These are phyloP conservation scores for Clitopilus hobsonii DNA, from an alignment of 768 basidiomycete genomes.

Conservation along the genomic window DNA sequence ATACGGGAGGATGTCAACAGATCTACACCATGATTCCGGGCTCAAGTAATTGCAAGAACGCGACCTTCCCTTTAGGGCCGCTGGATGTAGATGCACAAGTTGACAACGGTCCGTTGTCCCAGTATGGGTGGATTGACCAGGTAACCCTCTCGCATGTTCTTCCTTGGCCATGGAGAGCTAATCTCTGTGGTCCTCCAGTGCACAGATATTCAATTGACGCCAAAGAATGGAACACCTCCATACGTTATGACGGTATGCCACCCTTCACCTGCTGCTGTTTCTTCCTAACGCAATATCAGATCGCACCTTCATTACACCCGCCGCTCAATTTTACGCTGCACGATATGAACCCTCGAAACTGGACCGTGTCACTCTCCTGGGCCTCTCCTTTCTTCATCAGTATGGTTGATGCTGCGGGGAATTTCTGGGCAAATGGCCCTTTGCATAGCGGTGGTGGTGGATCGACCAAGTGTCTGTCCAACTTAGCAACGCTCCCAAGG, in stretches of 20 bases:
- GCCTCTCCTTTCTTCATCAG: constrained; percentile 54
- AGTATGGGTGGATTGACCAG: constrained; percentile 57
- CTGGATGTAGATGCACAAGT: constrained; percentile 43
- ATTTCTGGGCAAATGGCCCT: constrained; percentile 53
- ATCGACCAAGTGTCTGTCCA: constrained; percentile 37
- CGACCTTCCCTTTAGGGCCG: constrained; percentile 36
- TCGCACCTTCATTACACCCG: constrained; percentile 57
- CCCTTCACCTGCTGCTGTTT: neutral
- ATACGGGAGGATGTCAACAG: constrained; percentile 57
- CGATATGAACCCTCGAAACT: constrained; percentile 41
- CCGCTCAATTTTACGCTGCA: constrained; percentile 51
- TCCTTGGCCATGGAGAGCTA: no score
- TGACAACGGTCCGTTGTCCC: constrained; percentile 45
- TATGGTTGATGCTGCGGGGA: constrained; percentile 44
- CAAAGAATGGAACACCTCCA: constrained; percentile 56
- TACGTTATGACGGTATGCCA: constrained; percentile 49
- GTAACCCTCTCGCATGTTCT: no score
- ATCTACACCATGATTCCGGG: constrained; percentile 52
- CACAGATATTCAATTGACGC: constrained; percentile 48
- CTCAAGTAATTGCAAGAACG: constrained; percentile 40
- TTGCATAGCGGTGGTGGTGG: constrained; percentile 46
- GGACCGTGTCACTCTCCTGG: constrained; percentile 53
- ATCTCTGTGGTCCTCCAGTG: constrained; percentile 48
- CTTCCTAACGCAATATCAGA: constrained; percentile 23
- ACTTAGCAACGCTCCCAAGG: neutral